Evolutionary conservation across 2,329 filamentous ascomycete genomes (phyloP).

Genomic region (Aspergillus versicolor): DNA sequence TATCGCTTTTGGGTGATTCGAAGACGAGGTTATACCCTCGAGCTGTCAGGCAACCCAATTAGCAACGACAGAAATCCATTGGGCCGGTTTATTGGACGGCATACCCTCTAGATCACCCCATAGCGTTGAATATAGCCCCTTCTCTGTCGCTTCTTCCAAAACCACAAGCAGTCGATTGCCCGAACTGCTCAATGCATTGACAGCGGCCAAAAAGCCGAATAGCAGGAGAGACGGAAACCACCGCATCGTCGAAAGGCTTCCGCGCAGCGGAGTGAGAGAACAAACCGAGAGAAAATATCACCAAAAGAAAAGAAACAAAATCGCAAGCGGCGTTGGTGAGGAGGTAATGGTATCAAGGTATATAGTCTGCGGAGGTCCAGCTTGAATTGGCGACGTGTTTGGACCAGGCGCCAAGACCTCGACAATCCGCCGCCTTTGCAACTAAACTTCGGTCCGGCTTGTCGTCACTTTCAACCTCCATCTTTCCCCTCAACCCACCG

Average conservation of each 20-base stretch:
- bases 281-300: conserved; percentile 15
- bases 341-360: conserved; percentile 3
- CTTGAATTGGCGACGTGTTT: conserved; percentile 45
- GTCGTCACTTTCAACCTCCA: conserved; percentile 31
- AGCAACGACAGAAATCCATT: conserved; percentile 11
- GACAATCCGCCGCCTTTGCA: conserved; percentile 16
- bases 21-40: conserved; percentile 80
- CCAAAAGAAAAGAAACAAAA: conserved; percentile 16
- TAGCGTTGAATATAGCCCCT: conserved; percentile 79
- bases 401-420: conserved; percentile 41
- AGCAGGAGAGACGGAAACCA: conserved; percentile 70
- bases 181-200: conserved; percentile 71
- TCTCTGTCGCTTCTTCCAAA: conserved; percentile 77
- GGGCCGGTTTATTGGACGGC: background rate
- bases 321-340: conserved; percentile 20
- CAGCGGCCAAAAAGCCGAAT: conserved; percentile 55
- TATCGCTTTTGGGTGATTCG: conserved; percentile 78
- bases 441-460: conserved; percentile 27
- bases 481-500: conserved; percentile 18
- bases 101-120: conserved; percentile 50
- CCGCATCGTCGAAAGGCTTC: conserved; percentile 61
- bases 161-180: conserved; percentile 82
- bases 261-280: conserved; percentile 33
- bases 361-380: conserved; percentile 6
- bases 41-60: conserved; percentile 50